phyloP scores from a whole-genome alignment of 148 eudicot genomes.

The Agrostemma githago region DNA sequence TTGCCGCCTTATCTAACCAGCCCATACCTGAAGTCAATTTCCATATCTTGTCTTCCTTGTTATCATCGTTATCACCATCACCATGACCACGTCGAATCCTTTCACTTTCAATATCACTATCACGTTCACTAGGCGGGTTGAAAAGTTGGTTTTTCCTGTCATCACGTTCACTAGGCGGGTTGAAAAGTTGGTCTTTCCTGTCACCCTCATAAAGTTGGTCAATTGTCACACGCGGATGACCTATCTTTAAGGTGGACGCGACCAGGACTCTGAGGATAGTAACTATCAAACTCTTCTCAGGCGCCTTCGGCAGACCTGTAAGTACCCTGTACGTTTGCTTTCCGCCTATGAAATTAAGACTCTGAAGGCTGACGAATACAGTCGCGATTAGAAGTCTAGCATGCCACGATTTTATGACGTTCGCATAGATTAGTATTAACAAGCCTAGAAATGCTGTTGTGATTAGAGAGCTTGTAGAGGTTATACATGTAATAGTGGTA shows the following conservation, averaged over 20 bases:
- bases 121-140: background rate
- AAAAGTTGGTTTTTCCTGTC: too few species aligned
- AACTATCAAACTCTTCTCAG: background rate
- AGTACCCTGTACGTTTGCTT: background rate
- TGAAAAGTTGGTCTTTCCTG: too few species aligned
- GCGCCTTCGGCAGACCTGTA: background rate
- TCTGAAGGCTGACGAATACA: background rate
- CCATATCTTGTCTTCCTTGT: background rate
- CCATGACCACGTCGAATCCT: too few species aligned
- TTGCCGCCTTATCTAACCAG: slow-evolving; percentile 52
- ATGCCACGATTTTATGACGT: background rate
- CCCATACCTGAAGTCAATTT: slow-evolving; percentile 7
- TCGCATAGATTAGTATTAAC: background rate
- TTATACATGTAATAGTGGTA: too few species aligned
- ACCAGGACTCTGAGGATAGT: background rate
- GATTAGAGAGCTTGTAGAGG: too few species aligned
- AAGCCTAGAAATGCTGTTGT: background rate
- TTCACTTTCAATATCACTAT: too few species aligned
- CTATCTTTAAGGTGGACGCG: background rate
- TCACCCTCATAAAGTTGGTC: too few species aligned
- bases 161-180: background rate
- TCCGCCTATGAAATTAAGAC: background rate
- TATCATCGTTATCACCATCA: background rate
- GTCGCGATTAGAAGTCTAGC: background rate
- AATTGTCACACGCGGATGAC: background rate